Evolutionary conservation across 352 stramenopile species (phyloP), one percentile per base, ranked within the genome.

Genomic region (Phytopythium sindhum): DNA sequence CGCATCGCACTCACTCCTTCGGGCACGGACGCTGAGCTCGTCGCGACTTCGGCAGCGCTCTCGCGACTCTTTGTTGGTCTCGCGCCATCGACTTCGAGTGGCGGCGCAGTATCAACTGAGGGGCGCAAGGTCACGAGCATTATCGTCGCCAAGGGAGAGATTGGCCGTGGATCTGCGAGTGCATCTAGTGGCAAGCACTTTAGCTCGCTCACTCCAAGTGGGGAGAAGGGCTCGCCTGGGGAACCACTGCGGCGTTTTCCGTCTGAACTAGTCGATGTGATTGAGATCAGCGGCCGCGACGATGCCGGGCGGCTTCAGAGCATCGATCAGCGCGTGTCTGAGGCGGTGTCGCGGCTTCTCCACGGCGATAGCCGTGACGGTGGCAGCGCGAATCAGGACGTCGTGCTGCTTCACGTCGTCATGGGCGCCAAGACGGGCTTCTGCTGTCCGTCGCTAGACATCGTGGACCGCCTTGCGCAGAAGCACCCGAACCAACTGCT

Each of bases 381-480:
- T 28, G 48, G 53, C n/a, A 6, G 39, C 23, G 35, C 39, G 2
- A 24, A 28, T n/a, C 26, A 67, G 57, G 83, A 84, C 52, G 88
- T 97, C 29, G 86, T 93, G 59, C 69, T 97, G 47, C 63, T 97
- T 12, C 89, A 97, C 59, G 77, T 95, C 0, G 88, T 97, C 23
- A 78, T 93, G 66, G 89, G 89, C 35, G 77, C 89, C 23, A 97
- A 97, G 64, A 97, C 88, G 8, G 89, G 89, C 15, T 91, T 92
- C 60, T 77, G 72, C 41, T 94, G 79, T 57, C 89, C 89, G 21
- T 91, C 83, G 17, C 76, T 95, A 59, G 64, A 84, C 1, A 61
- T 82, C 28, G 76, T 93, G 3, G 70, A 91, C 35, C 48, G 57
- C 29, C 71, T 96, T 11, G 71, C 75, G 7, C 44, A 58, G 15